These are phyloP conservation scores for Populus hybrid DNA, from an alignment of 441 rosid species.

Conservation along the genomic window DNA sequence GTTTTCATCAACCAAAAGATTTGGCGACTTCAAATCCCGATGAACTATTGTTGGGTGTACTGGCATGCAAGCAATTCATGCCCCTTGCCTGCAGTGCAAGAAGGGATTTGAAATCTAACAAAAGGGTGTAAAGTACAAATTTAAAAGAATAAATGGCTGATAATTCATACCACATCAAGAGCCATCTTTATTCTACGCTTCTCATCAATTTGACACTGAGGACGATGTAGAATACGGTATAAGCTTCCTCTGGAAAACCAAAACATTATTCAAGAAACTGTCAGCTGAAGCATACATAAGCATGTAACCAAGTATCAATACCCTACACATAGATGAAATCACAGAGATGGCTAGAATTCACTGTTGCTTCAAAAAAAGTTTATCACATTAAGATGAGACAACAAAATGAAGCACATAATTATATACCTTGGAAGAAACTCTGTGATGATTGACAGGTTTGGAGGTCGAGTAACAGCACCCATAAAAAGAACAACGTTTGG, in stretches of 20 bases:
- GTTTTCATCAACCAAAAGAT: no score
- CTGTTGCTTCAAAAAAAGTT: slow-evolving; percentile 5
- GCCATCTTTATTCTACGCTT: slow-evolving; percentile 95
- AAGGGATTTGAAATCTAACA: slow-evolving; percentile 9
- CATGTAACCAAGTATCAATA: background rate
- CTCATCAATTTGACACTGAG: slow-evolving; percentile 87
- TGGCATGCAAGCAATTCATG: slow-evolving; percentile 93
- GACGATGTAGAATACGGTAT: slow-evolving; percentile 85
- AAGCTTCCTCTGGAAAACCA: slow-evolving; percentile 79
- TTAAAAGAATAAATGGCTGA: slow-evolving; percentile 9
- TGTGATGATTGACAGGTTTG: slow-evolving; percentile 84
- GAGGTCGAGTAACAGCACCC: slow-evolving; percentile 99
- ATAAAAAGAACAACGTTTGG: slow-evolving; percentile 96
- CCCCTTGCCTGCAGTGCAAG: slow-evolving; percentile 78
- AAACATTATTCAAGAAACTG: slow-evolving; percentile 18
- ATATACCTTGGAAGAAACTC: slow-evolving; percentile 94
- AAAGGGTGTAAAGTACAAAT: background rate
- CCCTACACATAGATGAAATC: background rate
- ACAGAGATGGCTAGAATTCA: slow-evolving; percentile 11
- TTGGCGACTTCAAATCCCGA: no score
- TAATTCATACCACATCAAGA: slow-evolving; percentile 77
- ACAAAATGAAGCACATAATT: slow-evolving; percentile 12
- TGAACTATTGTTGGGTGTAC: slow-evolving; percentile 23
- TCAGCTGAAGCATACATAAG: background rate
- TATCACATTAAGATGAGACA: slow-evolving; percentile 11